Base-by-base conservation (phyloP, 371 early-diverging fungal species). In the Mucor mucedo region DNA sequence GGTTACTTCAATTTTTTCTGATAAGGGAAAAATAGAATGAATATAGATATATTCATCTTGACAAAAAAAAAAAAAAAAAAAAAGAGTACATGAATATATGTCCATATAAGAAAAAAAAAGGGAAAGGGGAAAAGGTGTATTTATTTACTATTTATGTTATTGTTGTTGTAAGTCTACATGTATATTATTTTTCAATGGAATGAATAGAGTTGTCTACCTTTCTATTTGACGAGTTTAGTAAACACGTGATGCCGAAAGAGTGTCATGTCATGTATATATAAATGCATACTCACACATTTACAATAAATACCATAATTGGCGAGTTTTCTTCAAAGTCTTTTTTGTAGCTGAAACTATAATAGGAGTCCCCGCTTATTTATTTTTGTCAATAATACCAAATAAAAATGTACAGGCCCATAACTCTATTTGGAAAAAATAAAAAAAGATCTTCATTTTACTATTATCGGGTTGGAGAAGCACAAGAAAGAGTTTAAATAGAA, bases 391-490 rank as follows among this genome's bases (percentile, higher is more conserved):
- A 47, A 47, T 47, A 47, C 47, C 47, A 47, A 47, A 47, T 47
- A 47, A 21, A 45, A 16, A n/a, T 11, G 5, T 45, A 45, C 11
- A 16, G 16, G 16, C n/a, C 45, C 5, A 45, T 16, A 16, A 47
- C n/a, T n/a, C n/a, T n/a, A n/a, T n/a, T n/a, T n/a, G n/a, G n/a
- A n/a, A n/a, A n/a, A n/a, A n/a, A n/a, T n/a, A n/a, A n/a, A 21
- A 47, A 47, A 38, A 21, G 60, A 60, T 60, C 60, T 60, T 52
- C 60, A 59, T 50, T 50, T 58, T 42, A 40, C 40, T 40, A 44
- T 61, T 44, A 53, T 56, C 50, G 63, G 63, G 52, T 40, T 58
- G 58, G 60, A 65, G 73, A 76, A 70, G 70, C 55, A 69, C 73
- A 67, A 67, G 72, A 71, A 70, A 54, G 50, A 21, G 30, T 42